Conservation (phyloP, 352 stramenopile genomes). For the Globisporangium spinosum region DNA sequence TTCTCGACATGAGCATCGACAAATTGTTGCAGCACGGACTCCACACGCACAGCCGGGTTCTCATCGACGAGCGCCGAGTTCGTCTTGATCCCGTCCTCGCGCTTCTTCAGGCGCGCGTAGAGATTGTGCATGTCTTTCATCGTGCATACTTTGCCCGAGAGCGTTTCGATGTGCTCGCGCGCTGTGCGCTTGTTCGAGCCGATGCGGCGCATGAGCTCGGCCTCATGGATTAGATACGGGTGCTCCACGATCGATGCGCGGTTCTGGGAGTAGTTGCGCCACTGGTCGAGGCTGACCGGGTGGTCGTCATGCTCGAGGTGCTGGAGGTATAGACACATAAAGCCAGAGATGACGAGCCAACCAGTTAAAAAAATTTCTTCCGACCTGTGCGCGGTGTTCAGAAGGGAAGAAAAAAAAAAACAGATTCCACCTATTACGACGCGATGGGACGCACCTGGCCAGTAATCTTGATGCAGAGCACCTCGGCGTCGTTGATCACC, state of each 20-base stretch:
- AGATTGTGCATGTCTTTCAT: conserved; percentile 85
- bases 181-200: conserved; percentile 65
- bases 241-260: conserved; percentile 64
- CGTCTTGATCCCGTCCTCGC: conserved; percentile 50
- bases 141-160: conserved; percentile 66
- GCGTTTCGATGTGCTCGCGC: conserved; percentile 56
- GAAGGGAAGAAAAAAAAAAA: neutral
- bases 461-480: conserved; percentile 67
- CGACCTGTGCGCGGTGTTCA: neutral
- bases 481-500: conserved; percentile 40
- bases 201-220: conserved; percentile 65
- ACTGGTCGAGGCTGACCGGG: conserved; percentile 58
- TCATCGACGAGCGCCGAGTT: conserved; percentile 27
- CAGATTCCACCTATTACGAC: neutral
- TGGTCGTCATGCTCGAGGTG: conserved; percentile 66
- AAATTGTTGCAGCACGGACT: conserved; percentile 60
- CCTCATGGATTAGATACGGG: conserved; percentile 65
- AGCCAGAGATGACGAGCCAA: neutral
- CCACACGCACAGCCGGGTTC: conserved; percentile 31
- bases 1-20: conserved; percentile 71
- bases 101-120: conserved; percentile 57
- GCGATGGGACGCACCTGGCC: conserved; percentile 19
- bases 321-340: conserved; percentile 16
- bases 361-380: neutral
- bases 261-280: conserved; percentile 80